These are phyloP conservation scores for Alternaria arbusti DNA, from an alignment of 2,329 filamentous ascomycete genomes.

Conservation along the genomic window DNA sequence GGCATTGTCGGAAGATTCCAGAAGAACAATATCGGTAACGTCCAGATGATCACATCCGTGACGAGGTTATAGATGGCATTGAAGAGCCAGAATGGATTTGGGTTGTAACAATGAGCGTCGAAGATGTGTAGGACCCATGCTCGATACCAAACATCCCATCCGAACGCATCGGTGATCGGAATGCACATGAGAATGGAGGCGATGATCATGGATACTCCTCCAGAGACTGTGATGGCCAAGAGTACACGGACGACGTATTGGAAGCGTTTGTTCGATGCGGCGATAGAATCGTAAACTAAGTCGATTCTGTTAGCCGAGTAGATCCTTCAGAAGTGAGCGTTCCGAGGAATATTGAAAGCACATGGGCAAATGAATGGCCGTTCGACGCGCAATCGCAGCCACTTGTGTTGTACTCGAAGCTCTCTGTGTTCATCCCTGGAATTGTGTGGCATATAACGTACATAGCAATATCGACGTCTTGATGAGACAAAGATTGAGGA, in stretches of 20 bases:
- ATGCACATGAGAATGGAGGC: conserved; percentile 36
- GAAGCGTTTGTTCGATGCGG: conserved; percentile 35
- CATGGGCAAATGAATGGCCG: neutral
- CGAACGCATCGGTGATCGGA: conserved; percentile 38
- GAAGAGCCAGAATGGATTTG: conserved; percentile 33
- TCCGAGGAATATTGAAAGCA: neutral
- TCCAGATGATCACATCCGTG: conserved; percentile 52
- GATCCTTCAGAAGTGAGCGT: neutral
- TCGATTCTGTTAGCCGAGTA: neutral
- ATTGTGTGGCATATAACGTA: conserved; percentile 4
- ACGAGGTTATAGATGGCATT: conserved; percentile 52
- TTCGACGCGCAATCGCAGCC: neutral
- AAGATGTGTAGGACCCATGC: conserved; percentile 21
- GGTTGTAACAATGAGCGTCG: conserved; percentile 32
- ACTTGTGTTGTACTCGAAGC: neutral
- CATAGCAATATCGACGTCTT: conserved; percentile 42
- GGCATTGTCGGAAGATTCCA: conserved; percentile 54
- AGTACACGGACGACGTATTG: conserved; percentile 28
- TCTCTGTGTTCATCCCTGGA: neutral
- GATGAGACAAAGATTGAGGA: conserved; percentile 38
- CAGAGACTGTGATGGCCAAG: conserved; percentile 29
- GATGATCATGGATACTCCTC: conserved; percentile 35
- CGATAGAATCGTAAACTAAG: conserved; percentile 39
- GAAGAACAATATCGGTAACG: conserved; percentile 54
- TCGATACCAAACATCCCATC: conserved; percentile 25